Evolutionary conservation across 2,329 filamentous ascomycete species (phyloP).

Genomic region (Malbranchea zuffiana): DNA sequence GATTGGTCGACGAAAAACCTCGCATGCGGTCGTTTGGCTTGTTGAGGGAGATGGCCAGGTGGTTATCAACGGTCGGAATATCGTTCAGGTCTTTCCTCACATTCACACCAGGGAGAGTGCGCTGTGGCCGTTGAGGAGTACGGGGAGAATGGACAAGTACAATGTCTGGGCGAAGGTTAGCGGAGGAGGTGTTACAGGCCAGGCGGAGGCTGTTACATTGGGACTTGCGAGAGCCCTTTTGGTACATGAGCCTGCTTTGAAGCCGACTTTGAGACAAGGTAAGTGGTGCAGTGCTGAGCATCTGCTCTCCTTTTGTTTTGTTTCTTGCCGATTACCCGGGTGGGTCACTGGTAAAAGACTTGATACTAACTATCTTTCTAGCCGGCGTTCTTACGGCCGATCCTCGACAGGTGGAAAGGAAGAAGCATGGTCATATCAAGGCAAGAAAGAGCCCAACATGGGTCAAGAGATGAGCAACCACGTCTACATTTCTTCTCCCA

Average conservation of each 20-base stretch:
- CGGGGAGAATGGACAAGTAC: constrained; percentile 82
- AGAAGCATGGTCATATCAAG: constrained; percentile 94
- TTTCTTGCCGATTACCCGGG: not conserved
- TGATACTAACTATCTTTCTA: constrained; percentile 31
- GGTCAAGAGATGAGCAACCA: constrained; percentile 62
- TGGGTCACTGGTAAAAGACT: not conserved
- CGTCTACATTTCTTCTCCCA: not conserved
- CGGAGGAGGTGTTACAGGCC: constrained; percentile 85
- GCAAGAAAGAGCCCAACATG: constrained; percentile 96
- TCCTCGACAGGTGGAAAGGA: constrained; percentile 85
- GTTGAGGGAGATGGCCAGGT: constrained; percentile 90
- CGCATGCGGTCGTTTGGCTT: constrained; percentile 71
- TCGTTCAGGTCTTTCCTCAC: constrained; percentile 71
- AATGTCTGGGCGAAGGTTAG: constrained; percentile 80
- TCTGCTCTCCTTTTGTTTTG: constrained; percentile 4
- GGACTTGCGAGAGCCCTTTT: constrained; percentile 79
- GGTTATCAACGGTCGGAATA: constrained; percentile 76
- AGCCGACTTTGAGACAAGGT: constrained; percentile 81
- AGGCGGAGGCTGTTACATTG: constrained; percentile 87
- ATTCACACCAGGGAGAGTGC: constrained; percentile 91
- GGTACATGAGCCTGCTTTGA: constrained; percentile 85
- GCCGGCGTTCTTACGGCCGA: constrained; percentile 90
- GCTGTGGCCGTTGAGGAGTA: constrained; percentile 77
- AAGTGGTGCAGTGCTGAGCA: too few species aligned
- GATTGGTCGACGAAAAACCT: constrained; percentile 77